Evolutionary conservation across 2,329 filamentous ascomycete species (phyloP), one percentile per base, ranked within the genome.

Genomic region (Curvularia verruculosa): DNA sequence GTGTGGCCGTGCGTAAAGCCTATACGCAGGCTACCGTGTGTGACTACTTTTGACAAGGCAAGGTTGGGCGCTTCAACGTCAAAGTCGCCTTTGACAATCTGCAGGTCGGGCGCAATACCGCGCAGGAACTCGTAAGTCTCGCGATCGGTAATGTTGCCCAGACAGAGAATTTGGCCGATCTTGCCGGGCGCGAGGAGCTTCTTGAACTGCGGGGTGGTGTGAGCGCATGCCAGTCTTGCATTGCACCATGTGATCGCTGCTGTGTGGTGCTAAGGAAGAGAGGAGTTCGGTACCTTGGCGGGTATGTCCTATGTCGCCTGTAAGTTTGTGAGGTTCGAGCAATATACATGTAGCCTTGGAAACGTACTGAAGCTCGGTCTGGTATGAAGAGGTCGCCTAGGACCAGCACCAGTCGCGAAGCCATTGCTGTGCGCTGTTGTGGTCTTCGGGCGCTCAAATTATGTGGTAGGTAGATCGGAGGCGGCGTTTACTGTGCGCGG

Each of bases 1-100:
- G 85, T 88, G 68, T 89, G 87, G 44, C 87, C 87, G 76, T 89
- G 87, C 29, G 87, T 89, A 73, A 89, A 89, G 49, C 87, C 87
- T 69, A 89, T 89, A 39, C 87, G 83, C 41, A 89, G 79, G 61
- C 81, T 84, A 50, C 87, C 87, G 72, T 89, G 87, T n/a, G 84
- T 88, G 58, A 89, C 86, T 43, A 89, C 87, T 75, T 89, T 89
- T 45, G 84, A 86, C 36, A 89, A 79, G 0, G 87, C 85, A 21
- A 87, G 80, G 59, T 84, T 85, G 19, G 85, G 82, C n/a, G 87
- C 84, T 50, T 89, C 86, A 60, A 87, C 85, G 70, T 89, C 87
- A 73, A 87, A 89, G 73, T 89, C 86, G 53, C 87, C 87, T 71
- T 88, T 88, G 63, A 89, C 87, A 66, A 89, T 84, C 66, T 89